These are phyloP conservation scores for Elsinoe arachidis DNA, from an alignment of 2,329 filamentous ascomycete species.

Conservation along the genomic window DNA sequence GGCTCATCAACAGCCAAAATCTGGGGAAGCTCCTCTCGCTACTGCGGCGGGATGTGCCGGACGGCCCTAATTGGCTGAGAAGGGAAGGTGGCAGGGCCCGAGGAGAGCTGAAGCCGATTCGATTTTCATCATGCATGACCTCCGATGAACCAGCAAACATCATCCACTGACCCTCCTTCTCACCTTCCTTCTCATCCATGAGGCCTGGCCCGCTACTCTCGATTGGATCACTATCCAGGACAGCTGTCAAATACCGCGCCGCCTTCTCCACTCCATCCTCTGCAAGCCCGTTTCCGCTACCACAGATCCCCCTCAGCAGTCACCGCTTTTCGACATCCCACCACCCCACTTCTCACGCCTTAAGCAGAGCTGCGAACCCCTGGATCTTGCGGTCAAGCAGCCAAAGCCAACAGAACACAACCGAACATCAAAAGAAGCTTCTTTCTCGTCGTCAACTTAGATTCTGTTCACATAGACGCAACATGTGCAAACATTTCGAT, in stretches of 20 bases:
- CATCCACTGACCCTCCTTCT: background rate
- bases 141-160: background rate
- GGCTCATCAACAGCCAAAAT: background rate
- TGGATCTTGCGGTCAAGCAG: conserved; percentile 7
- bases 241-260: background rate
- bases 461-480: conserved; percentile 67
- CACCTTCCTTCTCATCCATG: background rate
- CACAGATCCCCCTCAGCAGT: conserved; percentile 3
- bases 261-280: background rate
- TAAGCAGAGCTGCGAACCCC: background rate
- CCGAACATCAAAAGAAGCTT: conserved; percentile 1
- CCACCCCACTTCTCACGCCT: conserved; percentile 8
- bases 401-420: background rate
- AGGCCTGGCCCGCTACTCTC: conserved; percentile 5
- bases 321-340: conserved; percentile 13
- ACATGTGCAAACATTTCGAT: conserved; percentile 60
- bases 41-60: background rate
- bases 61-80: background rate
- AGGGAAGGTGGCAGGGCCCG: conserved; percentile 7
- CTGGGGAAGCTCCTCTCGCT: background rate
- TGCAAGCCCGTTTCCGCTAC: conserved; percentile 10
- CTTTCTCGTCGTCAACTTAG: conserved; percentile 28
- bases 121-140: conserved; percentile 4
- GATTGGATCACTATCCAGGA: conserved; percentile 10
- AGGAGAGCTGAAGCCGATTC: conserved; percentile 4